Base-by-base conservation (phyloP, 306 rosid genomes). In the Vigna nakashimae region DNA sequence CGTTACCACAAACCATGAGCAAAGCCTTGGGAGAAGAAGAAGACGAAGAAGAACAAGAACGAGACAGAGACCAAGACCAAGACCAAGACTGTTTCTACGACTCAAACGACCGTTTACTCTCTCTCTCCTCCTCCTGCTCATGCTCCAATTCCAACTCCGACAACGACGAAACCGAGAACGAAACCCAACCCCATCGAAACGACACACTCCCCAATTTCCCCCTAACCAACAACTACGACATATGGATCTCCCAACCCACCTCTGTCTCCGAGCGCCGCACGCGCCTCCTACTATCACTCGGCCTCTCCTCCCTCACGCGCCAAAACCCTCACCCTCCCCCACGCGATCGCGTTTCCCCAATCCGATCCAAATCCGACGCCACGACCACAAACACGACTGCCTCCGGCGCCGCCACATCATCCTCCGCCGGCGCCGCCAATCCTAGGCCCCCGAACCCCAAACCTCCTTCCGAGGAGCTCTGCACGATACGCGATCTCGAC, bases 181-280 rank as follows among this genome's bases (percentile, higher is more conserved):
- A 60, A 20, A 0, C 91, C 69, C 83, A 87, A 62, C 69, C 82
- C 62, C 84, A 79, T 67, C 75, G 78, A 28, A 50, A 65, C 32
- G 43, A 58, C 18, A 5, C 67, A 6, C 32, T 56, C 24, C 48
- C 50, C 81, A 75, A 65, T 67, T 82, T 84, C 18, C 78, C 64
- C 22, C 82, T 82, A 12, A 71, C 59, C 87, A 42, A 42, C 46
- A 84, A 89, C 59, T 95, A 92, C 85, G 98, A 92, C 36, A 65
- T 95, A 20, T 95, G 99, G 99, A 91, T 90, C 96, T 90, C 98
- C 79, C 92, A 92, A 75, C 98, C 98, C 1, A 87, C 93, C 42
- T 92, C 99, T 42, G 89, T 95, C 38, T 88, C 92, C 18, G 99
- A 95, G 75, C 99, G 99, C 72, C 96, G 99, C 13, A 58, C 71